phyloP scores from a whole-genome alignment of 768 basidiomycete species.

The Tylopilus balloui region DNA sequence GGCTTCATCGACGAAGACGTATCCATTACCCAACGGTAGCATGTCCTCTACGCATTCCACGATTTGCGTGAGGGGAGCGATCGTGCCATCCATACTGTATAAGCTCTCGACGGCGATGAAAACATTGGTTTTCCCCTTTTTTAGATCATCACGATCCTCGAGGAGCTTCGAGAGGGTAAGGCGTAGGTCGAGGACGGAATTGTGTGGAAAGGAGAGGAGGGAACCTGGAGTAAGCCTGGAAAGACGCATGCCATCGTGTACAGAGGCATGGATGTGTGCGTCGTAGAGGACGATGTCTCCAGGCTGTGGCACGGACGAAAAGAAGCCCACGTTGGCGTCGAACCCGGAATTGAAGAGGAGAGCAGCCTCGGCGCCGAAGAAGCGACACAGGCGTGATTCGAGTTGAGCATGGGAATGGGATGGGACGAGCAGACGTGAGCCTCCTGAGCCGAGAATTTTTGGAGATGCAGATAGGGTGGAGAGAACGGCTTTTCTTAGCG shows the following conservation, averaged over 20 bases:
- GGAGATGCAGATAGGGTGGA: conserved; percentile 43
- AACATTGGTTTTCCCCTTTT: conserved; percentile 42
- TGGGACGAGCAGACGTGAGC: conserved; percentile 78
- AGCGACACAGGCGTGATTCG: conserved; percentile 60
- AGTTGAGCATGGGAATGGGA: conserved; percentile 55
- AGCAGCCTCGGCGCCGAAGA: conserved; percentile 62
- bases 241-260: conserved; percentile 84
- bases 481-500: conserved; percentile 58
- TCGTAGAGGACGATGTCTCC: conserved; percentile 81
- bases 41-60: conserved; percentile 55
- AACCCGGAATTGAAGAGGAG: conserved; percentile 91
- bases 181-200: conserved; percentile 52
- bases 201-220: conserved; percentile 63
- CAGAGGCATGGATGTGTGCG: conserved; percentile 85
- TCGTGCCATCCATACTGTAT: conserved; percentile 96
- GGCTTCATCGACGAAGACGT: conserved; percentile 87
- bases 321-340: conserved; percentile 88
- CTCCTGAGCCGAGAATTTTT: conserved; percentile 79
- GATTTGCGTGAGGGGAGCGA: conserved; percentile 69
- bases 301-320: conserved; percentile 70
- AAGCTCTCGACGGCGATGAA: conserved; percentile 87
- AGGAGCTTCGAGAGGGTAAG: conserved; percentile 40
- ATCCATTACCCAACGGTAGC: conserved; percentile 59
- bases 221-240: conserved; percentile 41
- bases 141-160: conserved; percentile 34